These are phyloP conservation scores for Monilinia laxa DNA, from an alignment of 2,329 filamentous ascomycete genomes.

Conservation along the genomic window DNA sequence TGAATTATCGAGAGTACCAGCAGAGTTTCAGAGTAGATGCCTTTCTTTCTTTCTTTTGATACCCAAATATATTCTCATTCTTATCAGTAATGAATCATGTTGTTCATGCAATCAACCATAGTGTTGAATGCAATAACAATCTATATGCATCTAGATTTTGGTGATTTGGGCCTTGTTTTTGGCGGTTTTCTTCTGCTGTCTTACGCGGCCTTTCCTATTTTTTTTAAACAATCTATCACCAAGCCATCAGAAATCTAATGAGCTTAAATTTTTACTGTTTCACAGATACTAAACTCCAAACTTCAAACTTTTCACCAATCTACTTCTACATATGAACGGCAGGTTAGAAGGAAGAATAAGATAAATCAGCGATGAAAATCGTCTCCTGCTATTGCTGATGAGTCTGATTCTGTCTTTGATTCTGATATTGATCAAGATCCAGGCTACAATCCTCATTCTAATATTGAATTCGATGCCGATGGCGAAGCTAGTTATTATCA, in stretches of 20 bases:
- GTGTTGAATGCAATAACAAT: background rate
- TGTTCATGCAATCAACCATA: too few relatives aligned
- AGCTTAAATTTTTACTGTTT: background rate
- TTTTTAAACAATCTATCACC: background rate
- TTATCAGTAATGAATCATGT: too few relatives aligned
- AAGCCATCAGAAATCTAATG: background rate
- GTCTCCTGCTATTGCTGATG: background rate
- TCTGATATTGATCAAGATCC: conserved; percentile 2
- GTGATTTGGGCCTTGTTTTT: too few relatives aligned
- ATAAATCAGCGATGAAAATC: conserved; percentile 10
- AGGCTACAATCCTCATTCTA: conserved; percentile 17
- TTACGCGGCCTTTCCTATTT: background rate
- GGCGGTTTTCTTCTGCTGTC: background rate
- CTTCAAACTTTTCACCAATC: background rate
- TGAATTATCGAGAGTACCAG: too few relatives aligned
- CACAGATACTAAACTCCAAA: background rate
- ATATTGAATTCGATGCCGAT: conserved; percentile 25
- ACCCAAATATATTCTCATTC: too few relatives aligned
- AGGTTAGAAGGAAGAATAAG: conserved; percentile 17
- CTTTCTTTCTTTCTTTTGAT: too few relatives aligned
- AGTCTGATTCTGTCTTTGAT: background rate
- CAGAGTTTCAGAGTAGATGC: too few relatives aligned
- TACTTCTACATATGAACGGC: conserved; percentile 8
- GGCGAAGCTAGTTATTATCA: conserved; percentile 27
- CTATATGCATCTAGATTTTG: too few relatives aligned